Percentiles rank a stretch among this genome's conserved stretches.
Evolutionary conservation across 2,329 filamentous ascomycete genomes (phyloP).

Genomic region (Claviceps sp.): DNA sequence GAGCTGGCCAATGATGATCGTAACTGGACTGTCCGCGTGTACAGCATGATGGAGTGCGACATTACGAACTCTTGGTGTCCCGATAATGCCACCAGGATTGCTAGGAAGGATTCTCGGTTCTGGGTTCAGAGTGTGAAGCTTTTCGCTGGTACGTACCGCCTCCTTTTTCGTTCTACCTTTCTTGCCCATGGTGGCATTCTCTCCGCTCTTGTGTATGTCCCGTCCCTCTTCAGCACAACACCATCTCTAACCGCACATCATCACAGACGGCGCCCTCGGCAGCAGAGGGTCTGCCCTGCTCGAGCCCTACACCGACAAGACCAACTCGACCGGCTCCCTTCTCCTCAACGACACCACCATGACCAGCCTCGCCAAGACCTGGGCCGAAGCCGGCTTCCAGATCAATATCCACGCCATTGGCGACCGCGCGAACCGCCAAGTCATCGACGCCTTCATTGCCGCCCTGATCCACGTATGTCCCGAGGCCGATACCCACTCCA

Average conservation of each 20-base stretch:
- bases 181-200: background rate
- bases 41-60: conserved; percentile 55
- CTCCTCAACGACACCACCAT: conserved; percentile 51
- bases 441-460: conserved; percentile 47
- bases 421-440: conserved; percentile 52
- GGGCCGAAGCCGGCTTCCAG: conserved; percentile 49
- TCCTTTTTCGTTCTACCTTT: background rate
- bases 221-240: too few species aligned
- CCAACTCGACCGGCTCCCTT: conserved; percentile 47
- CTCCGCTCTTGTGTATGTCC: too few species aligned
- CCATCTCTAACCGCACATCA: background rate
- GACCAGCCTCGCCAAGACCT: conserved; percentile 37
- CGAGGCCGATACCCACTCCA: conserved; percentile 16
- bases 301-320: conserved; percentile 53
- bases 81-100: conserved; percentile 30
- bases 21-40: conserved; percentile 49
- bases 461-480: conserved; percentile 42
- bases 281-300: conserved; percentile 61
- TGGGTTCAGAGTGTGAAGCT: conserved; percentile 52
- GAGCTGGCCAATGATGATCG: conserved; percentile 30
- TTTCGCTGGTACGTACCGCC: conserved; percentile 41
- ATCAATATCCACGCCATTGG: conserved; percentile 64
- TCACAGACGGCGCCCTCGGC: conserved; percentile 52
- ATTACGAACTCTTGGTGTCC: conserved; percentile 49
- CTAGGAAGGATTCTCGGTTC: conserved; percentile 34